phyloP scores from a whole-genome alignment of 2,329 filamentous ascomycete genomes.

The Thielaviopsis populi region DNA sequence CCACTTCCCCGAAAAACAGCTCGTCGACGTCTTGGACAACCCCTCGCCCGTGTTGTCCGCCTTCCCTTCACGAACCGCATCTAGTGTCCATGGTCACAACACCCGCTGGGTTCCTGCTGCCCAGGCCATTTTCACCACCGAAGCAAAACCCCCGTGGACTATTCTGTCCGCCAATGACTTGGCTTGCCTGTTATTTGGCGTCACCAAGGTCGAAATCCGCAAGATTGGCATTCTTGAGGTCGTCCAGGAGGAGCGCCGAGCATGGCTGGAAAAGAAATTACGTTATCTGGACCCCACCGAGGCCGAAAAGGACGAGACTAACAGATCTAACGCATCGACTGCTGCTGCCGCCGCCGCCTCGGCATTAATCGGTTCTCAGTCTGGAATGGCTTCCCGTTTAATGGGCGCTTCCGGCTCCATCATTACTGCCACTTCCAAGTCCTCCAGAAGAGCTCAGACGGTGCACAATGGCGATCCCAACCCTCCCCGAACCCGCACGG shows the following conservation, averaged over 20 bases:
- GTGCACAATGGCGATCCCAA: conserved; percentile 42
- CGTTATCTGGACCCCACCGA: conserved; percentile 42
- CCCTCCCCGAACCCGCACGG: conserved; percentile 38
- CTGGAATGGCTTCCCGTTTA: conserved; percentile 72
- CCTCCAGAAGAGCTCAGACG: conserved; percentile 47
- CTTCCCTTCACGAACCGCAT: conserved; percentile 9
- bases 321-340: conserved; percentile 22
- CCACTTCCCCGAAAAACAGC: conserved; percentile 1
- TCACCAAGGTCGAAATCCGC: conserved; percentile 40
- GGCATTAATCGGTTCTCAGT: conserved; percentile 50
- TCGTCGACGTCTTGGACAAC: neutral
- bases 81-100: conserved; percentile 69
- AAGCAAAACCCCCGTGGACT: conserved; percentile 78
- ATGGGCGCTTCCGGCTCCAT: conserved; percentile 64
- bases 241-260: conserved; percentile 72
- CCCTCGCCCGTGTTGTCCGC: conserved; percentile 8
- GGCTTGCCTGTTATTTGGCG: conserved; percentile 71
- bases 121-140: conserved; percentile 96
- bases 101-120: conserved; percentile 81
- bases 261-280: conserved; percentile 81
- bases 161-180: conserved; percentile 93
- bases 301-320: conserved; percentile 27
- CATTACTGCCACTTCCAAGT: conserved; percentile 19
- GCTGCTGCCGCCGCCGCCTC: conserved; percentile 30
- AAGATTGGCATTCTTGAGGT: conserved; percentile 93